Base-by-base conservation (phyloP, 2,329 filamentous ascomycete species). In the Beauveria caledonica region DNA sequence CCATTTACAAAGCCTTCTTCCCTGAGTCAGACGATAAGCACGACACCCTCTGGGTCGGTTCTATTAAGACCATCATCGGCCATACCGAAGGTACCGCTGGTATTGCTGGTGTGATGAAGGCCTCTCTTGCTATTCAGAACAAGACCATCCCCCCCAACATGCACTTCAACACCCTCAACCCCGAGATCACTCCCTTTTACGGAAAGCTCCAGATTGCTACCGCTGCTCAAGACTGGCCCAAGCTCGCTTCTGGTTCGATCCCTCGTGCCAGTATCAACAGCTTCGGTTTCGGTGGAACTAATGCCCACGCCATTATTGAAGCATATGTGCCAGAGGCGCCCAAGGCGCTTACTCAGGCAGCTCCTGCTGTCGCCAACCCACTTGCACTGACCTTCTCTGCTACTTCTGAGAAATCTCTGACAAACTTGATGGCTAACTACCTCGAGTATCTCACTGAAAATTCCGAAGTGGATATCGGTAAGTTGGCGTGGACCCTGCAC, bases 41-140 rank as follows among this genome's bases (percentile, higher is more conserved):
- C 11, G 52, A 63, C 17, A 25, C 60, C 5, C 60, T 70, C 4
- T 76, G 70, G 57, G 72, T 77, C 6, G 77, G 76, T 10, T 77
- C 76, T 0, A 72, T 79, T 9, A 79, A 79, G 58, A 75, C 76
- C 1, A 78, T 78, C 60, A 74, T 79, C 42, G 79, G 79, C 13
- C 79, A 81, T 66, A 62, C 77, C 9, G 79, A 80, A 64, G 77
- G 73, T 2, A 76, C 77, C 0, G 76, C 75, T 1, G 77, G 78
- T 36, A 74, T 80, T 44, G 75, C 75, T 0, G 76, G 73, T 11
- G 66, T 80, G 25, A 77, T 81, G 63, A 81, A 80, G 65, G 74
- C 75, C 0, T 74, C 75, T 2, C 64, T 80, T 60, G 77, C 76
- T 68, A 69, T 80, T 8, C 76, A 79, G 64, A 70, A 75, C 55